Evolutionary conservation across 2,329 filamentous ascomycete species (phyloP), one percentile per base, ranked within the genome.

Genomic region (Zymoseptoria ardabiliae): DNA sequence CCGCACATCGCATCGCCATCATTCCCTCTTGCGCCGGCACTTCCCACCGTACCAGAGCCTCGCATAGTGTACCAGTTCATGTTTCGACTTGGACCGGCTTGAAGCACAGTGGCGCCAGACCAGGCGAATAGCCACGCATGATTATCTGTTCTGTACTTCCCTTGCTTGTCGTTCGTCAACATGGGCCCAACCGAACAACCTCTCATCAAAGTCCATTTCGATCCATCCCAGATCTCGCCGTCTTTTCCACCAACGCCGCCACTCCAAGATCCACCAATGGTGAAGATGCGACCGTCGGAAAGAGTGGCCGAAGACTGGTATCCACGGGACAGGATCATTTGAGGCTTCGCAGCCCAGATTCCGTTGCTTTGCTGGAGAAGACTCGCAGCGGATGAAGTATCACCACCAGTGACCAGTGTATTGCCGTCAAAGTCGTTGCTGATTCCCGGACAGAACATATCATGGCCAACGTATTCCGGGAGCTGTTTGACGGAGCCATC

Each of bases 361-460:
- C 74, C 66, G 13, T 67, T 71, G 0, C 60, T 63, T 0, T 74
- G 73, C 62, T 78, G 68, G 68, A 78, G 82, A 30, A 82, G 73
- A 56, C 78, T 82, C 1, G 79, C 81, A 50, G 76, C 77, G 6
- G 72, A 68, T 5, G 78, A 77, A 58, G 78, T 75, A 25, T 78
- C 77, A 1, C 83, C 83, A 5, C 83, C 83, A 0, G 79, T 81
- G 4, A 85, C 77, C 2, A 84, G 66, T 10, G 82, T 74, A n/a
- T 75, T 72, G 0, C 81, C 82, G 7, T 76, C 71, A 11, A 74
- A 75, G 59, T 80, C 79, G 11, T 79, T 70, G 9, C 76, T 78
- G 57, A 83, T 80, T 1, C 81, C 82, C 0, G 82, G 81, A 65
- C 81, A 84, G 63, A 82, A 83, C 81, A 82, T 82, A 65, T 82